Base-by-base conservation (phyloP, 2,329 filamentous ascomycete genomes). In the Trichoderma sp. region DNA sequence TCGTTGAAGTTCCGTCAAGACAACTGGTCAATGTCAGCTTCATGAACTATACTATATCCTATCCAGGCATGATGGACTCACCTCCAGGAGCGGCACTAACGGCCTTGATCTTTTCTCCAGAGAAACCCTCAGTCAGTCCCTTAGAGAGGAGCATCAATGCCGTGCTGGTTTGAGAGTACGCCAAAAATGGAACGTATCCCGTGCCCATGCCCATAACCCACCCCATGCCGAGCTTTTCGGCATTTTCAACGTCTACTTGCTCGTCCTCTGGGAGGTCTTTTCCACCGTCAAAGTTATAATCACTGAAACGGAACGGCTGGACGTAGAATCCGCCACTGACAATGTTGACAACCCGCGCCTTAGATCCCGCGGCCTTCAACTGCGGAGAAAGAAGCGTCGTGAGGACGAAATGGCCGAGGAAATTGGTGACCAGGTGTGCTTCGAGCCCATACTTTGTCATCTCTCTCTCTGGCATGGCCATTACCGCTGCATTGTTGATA, bases 1-100 rank as follows among this genome's bases (percentile, higher is more conserved):
- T 30, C 70, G 66, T 28, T 71, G 70, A 3, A 71, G 51, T 21
- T 71, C 70, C 15, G 70, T 71, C 47, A 71, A n/a, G 53, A 71
- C 62, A 4, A 71, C 70, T 71, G 28, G 4, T 32, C 21, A n/a
- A 51, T 0, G 43, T 68, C 4, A 68, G 65, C 57, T 21, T 24
- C 8, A 2, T n/a, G n/a, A 3, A 28, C 15, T n/a, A 0, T 34
- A 7, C 21, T 14, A 14, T 14, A n/a, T 3, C 7, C 28, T 26
- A 24, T 21, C 4, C 15, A 24, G 14, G 6, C 11, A 15, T 21
- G 30, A 18, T 56, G 21, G 8, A 9, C 62, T 43, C 28, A 71
- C 70, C 70, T 58, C 70, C 70, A 11, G 70, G 70, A 1, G 70
- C 70, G 5, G 62, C 53, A 36, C 62, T 66, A 6, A 56, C 24